Conservation (phyloP, 768 basidiomycete species). For the Phanerochaete carnosa region DNA sequence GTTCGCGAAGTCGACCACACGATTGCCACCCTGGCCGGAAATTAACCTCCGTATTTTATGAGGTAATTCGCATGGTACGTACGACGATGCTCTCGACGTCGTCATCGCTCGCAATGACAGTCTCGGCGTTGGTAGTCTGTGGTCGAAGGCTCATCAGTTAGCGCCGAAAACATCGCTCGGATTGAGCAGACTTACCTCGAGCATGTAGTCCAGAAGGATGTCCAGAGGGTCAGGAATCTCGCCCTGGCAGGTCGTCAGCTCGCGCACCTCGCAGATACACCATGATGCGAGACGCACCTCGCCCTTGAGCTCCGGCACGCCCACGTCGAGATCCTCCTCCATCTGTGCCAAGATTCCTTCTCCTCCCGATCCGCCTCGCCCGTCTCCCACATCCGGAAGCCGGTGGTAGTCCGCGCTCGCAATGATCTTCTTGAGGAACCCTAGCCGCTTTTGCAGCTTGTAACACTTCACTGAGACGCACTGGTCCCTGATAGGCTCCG, state of each 20-base stretch:
- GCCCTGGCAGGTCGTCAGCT: background rate
- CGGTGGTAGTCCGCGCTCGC: background rate
- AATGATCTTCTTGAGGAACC: background rate
- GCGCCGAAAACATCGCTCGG: too few relatives aligned
- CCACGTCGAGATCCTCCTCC: background rate
- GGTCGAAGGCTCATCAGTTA: too few relatives aligned
- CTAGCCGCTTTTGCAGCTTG: background rate
- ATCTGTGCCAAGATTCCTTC: background rate
- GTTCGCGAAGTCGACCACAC: too few relatives aligned
- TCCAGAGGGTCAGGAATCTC: background rate
- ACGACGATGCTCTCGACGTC: too few relatives aligned
- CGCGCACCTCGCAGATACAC: too few relatives aligned
- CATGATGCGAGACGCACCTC: background rate
- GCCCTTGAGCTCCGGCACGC: too few relatives aligned
- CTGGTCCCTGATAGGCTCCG: background rate
- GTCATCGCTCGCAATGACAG: too few relatives aligned
- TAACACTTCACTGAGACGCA: background rate
- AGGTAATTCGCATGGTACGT: too few relatives aligned
- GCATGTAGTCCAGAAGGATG: background rate
- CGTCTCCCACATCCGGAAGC: background rate
- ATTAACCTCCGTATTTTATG: too few relatives aligned
- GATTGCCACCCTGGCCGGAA: too few relatives aligned
- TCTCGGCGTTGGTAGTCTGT: too few relatives aligned
- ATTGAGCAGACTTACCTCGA: background rate
- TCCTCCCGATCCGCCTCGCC: background rate